Percentiles rank a stretch among this genome's conserved stretches.
These are phyloP conservation scores for Raphanus sativus DNA, from an alignment of 345 rosid genomes.

Conservation along the genomic window DNA sequence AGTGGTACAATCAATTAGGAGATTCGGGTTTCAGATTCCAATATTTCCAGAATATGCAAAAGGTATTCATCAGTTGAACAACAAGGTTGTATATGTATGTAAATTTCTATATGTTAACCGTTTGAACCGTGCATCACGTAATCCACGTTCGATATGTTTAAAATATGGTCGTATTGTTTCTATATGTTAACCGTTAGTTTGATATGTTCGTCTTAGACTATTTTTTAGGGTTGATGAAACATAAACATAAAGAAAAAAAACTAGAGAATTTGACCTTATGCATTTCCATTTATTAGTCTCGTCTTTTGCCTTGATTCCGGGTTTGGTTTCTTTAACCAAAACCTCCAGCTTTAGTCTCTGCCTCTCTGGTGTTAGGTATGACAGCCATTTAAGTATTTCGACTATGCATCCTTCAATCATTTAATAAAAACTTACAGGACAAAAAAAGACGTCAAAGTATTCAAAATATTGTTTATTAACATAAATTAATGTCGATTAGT, in stretches of 20 bases:
- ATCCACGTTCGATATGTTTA: neutral
- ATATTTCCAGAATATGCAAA: slow-evolving; percentile 12
- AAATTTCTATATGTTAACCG: slow-evolving; percentile 3
- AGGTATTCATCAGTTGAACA: neutral
- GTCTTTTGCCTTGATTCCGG: no score
- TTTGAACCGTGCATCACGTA: neutral
- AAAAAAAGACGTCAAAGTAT: no score
- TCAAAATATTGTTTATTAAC: no score
- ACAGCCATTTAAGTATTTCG: no score
- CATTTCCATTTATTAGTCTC: no score
- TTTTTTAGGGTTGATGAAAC: neutral
- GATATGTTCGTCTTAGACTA: neutral
- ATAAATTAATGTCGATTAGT: no score
- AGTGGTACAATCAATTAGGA: neutral
- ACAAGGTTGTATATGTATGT: neutral
- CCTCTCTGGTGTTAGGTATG: no score
- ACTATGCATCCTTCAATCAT: no score
- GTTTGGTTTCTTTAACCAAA: no score
- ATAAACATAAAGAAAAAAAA: neutral
- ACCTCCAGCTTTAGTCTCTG: no score
- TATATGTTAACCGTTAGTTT: neutral
- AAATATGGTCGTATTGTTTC: neutral
- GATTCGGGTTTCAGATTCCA: slow-evolving; percentile 4
- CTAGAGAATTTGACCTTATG: neutral
- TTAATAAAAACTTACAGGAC: no score